These are phyloP conservation scores for Tritrichomonas musculus DNA, from an alignment of 208 protist species.

Conservation along the genomic window DNA sequence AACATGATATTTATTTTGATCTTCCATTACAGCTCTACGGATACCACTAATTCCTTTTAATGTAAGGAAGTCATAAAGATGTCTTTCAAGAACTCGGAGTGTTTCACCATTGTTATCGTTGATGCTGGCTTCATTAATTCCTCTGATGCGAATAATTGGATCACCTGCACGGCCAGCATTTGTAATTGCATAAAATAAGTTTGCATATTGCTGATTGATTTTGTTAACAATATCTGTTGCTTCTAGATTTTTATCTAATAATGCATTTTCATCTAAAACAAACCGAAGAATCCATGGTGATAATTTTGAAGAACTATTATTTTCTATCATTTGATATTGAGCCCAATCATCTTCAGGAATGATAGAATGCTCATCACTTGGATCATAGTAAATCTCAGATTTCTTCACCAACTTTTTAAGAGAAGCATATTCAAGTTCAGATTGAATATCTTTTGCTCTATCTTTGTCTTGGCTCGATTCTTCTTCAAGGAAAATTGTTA, in stretches of 20 bases:
- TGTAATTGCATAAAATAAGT: slow-evolving; percentile 78
- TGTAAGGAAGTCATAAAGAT: slow-evolving; percentile 62
- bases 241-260: background rate
- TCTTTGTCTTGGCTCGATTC: slow-evolving; percentile 59
- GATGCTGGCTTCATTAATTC: slow-evolving; percentile 41
- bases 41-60: slow-evolving; percentile 82
- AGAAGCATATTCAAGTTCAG: slow-evolving; percentile 44
- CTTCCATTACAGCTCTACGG: slow-evolving; percentile 67
- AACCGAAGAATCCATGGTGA: slow-evolving; percentile 88
- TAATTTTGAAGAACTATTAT: slow-evolving; percentile 35
- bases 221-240: background rate
- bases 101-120: slow-evolving; percentile 51
- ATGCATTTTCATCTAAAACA: slow-evolving; percentile 66
- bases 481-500: slow-evolving; percentile 63
- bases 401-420: slow-evolving; percentile 39
- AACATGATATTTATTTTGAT: slow-evolving; percentile 49
- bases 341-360: slow-evolving; percentile 77
- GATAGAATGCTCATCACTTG: slow-evolving; percentile 73
- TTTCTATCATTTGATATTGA: slow-evolving; percentile 49
- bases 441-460: slow-evolving; percentile 40
- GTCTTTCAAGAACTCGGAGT: slow-evolving; percentile 46
- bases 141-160: slow-evolving; percentile 51
- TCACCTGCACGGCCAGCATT: slow-evolving; percentile 65
- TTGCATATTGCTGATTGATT: slow-evolving; percentile 54
- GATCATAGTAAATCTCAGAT: slow-evolving; percentile 86